These are phyloP conservation scores for Pythium graminicola DNA, from an alignment of 352 stramenopile genomes.

Conservation along the genomic window DNA sequence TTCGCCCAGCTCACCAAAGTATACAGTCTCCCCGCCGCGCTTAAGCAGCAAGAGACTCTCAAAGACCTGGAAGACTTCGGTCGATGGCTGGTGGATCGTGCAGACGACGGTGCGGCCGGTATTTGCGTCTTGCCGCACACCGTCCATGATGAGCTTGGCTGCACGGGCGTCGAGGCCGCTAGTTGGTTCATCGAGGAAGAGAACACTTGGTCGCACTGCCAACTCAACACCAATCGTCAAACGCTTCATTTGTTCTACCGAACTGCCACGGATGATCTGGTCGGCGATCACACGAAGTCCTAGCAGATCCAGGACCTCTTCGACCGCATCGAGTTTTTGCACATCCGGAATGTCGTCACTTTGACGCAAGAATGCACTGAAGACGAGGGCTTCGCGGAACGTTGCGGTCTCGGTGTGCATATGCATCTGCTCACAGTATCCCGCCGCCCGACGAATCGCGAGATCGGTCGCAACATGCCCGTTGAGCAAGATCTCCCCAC, in stretches of 20 bases:
- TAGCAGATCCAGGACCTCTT: constrained; percentile 36
- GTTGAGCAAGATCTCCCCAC: constrained; percentile 85
- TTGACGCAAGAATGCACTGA: constrained; percentile 86
- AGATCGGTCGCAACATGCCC: constrained; percentile 67
- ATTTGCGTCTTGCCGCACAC: constrained; percentile 72
- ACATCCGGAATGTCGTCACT: constrained; percentile 19
- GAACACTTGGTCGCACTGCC: constrained; percentile 61
- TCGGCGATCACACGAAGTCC: constrained; percentile 30
- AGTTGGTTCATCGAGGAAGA: constrained; percentile 80
- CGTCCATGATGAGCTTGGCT: constrained; percentile 70
- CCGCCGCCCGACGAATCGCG: constrained; percentile 33
- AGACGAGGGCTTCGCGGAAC: constrained; percentile 89
- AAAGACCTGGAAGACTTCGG: constrained; percentile 26
- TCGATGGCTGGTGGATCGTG: constrained; percentile 82
- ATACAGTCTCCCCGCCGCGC: constrained; percentile 24
- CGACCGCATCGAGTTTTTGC: constrained; percentile 33
- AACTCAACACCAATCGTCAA: constrained; percentile 60
- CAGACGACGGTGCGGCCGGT: constrained; percentile 68
- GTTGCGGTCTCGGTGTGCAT: constrained; percentile 87
- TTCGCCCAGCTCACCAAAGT: constrained; percentile 21
- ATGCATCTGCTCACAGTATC: constrained; percentile 77
- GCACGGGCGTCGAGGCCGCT: constrained; percentile 76
- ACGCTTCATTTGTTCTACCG: constrained; percentile 45
- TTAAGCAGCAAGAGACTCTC: constrained; percentile 25
- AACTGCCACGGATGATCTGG: constrained; percentile 33